Conservation (phyloP, 1,284 basidiomycete species). For the Porodaedalea pini region DNA sequence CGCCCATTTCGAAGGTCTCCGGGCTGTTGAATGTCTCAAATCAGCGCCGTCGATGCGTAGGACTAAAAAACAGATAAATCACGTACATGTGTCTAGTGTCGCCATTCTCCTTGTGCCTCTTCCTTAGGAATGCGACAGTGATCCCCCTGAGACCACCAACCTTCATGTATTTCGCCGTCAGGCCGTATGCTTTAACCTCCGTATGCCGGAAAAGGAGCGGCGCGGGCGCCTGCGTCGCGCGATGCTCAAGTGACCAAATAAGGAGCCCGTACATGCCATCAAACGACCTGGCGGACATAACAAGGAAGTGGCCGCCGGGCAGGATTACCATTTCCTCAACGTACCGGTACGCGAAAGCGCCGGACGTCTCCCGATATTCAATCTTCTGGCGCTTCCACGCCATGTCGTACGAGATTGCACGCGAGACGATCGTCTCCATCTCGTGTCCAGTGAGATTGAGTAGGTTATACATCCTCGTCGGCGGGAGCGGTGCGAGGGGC, state of each 20-base stretch:
- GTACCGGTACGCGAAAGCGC: conserved; percentile 34
- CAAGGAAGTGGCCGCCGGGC: conserved; percentile 66
- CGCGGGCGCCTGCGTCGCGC: conserved; percentile 37
- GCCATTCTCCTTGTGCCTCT: conserved; percentile 21
- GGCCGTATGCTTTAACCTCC: conserved; percentile 49
- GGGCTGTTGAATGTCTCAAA: conserved; percentile 5
- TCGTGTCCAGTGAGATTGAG: conserved; percentile 48
- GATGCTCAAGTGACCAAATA: conserved; percentile 57
- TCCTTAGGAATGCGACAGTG: conserved; percentile 14
- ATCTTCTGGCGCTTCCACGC: conserved; percentile 45
- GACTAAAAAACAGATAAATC: background rate
- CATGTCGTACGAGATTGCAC: conserved; percentile 56
- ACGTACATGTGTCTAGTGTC: conserved; percentile 32
- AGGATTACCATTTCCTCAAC: conserved; percentile 58
- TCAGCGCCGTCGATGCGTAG: background rate
- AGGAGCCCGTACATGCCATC: conserved; percentile 45
- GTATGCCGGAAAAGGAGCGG: conserved; percentile 51
- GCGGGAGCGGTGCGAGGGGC: conserved; percentile 61
- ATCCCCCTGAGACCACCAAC: conserved; percentile 7
- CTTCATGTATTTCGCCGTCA: conserved; percentile 62
- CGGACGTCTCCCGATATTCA: background rate
- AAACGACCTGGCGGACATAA: conserved; percentile 53
- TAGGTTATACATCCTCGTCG: conserved; percentile 47
- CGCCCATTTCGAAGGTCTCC: conserved; percentile 18
- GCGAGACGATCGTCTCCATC: conserved; percentile 58